These are phyloP conservation scores for Kickxella alabastrina DNA, from an alignment of 192 early-diverging fungal species.

Conservation along the genomic window DNA sequence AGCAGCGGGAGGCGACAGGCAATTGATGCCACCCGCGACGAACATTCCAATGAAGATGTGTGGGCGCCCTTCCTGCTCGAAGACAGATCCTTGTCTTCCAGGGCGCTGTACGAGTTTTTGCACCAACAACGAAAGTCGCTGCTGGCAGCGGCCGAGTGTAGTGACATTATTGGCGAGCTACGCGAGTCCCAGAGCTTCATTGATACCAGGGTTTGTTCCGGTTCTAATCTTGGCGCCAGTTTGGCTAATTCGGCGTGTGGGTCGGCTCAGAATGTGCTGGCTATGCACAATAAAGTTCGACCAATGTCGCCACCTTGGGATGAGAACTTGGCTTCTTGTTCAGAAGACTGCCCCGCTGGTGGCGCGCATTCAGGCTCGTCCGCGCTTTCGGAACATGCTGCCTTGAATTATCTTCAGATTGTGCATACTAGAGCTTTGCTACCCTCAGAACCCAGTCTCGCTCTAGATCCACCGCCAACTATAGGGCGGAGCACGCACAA, in stretches of 20 bases:
- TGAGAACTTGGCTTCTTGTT: too few relatives aligned
- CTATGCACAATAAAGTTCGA: too few relatives aligned
- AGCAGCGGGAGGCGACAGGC: conserved; percentile 12
- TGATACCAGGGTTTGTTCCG: too few relatives aligned
- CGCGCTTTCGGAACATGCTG: background rate
- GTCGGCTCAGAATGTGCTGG: too few relatives aligned
- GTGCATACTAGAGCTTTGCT: background rate
- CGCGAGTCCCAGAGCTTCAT: background rate
- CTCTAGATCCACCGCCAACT: too few relatives aligned
- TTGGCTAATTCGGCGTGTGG: too few relatives aligned
- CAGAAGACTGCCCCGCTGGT: too few relatives aligned
- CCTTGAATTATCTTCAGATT: conserved; percentile 2
- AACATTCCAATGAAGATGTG: conserved; percentile 6
- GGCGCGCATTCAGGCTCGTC: too few relatives aligned
- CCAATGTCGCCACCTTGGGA: too few relatives aligned
- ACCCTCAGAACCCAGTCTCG: too few relatives aligned
- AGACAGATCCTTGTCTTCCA: conserved; percentile 10
- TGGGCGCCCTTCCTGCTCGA: conserved; percentile 13
- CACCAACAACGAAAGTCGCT: conserved; percentile 46
- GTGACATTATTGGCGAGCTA: conserved; percentile 28
- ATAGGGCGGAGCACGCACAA: too few relatives aligned
- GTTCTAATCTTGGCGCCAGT: too few relatives aligned
- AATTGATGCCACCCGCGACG: conserved; percentile 3
- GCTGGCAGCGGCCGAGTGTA: conserved; percentile 45
- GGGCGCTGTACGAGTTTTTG: conserved; percentile 33